These are phyloP conservation scores for Endocalyx cinctus DNA, from an alignment of 2,329 filamentous ascomycete species.

Conservation along the genomic window DNA sequence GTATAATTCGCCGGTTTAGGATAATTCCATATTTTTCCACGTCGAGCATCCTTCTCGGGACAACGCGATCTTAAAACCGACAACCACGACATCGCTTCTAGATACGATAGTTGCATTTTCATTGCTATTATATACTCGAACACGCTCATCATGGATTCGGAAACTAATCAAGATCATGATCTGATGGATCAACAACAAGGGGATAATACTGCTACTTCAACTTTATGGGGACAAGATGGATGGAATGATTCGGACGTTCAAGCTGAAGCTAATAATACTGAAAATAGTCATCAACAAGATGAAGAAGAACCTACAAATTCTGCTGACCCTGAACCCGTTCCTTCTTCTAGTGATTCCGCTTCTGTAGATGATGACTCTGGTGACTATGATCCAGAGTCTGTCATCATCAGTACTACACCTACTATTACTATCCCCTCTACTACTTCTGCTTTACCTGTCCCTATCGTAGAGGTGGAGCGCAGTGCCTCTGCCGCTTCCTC, in stretches of 20 bases:
- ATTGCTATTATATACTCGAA: too few relatives aligned
- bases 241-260: slow-evolving; percentile 44
- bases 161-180: slow-evolving; percentile 17
- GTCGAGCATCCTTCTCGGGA: too few relatives aligned
- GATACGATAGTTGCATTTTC: too few relatives aligned
- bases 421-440: too few relatives aligned
- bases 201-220: slow-evolving; percentile 13
- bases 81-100: too few relatives aligned
- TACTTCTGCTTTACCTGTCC: slow-evolving; percentile 14
- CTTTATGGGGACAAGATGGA: slow-evolving; percentile 49
- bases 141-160: slow-evolving; percentile 26
- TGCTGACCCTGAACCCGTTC: too few relatives aligned
- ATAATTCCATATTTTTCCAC: too few relatives aligned
- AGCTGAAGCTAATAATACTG: slow-evolving; percentile 51
- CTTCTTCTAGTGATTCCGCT: slow-evolving; percentile 44
- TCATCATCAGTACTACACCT: slow-evolving; percentile 33
- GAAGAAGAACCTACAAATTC: too few relatives aligned
- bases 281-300: slow-evolving; percentile 52
- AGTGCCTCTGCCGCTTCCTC: slow-evolving; percentile 26
- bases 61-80: too few relatives aligned
- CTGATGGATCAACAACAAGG: slow-evolving; percentile 18
- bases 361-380: slow-evolving; percentile 47
- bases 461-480: slow-evolving; percentile 12
- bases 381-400: slow-evolving; percentile 56
- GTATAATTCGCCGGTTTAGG: too few relatives aligned